These are phyloP conservation scores for Liquidambar formosana DNA, from an alignment of 164 flowering plant species.

Conservation along the genomic window DNA sequence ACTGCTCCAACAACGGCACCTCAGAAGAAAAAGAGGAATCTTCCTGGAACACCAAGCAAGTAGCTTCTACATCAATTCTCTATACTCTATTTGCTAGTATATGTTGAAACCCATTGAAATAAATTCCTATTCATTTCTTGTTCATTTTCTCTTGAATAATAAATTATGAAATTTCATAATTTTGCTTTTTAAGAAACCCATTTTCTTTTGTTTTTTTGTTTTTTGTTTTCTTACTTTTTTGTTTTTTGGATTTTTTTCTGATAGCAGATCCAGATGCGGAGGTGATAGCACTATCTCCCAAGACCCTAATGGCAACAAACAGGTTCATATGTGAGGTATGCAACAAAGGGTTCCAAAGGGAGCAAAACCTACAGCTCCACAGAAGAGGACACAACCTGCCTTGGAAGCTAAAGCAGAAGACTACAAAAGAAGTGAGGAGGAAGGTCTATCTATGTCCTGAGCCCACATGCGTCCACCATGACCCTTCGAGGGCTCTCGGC, in stretches of 20 bases:
- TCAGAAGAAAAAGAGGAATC: slow-evolving; percentile 71
- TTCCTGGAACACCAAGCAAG: slow-evolving; percentile 88
- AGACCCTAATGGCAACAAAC: slow-evolving; percentile 91
- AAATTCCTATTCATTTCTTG: no score
- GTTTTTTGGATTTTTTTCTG: slow-evolving; percentile 17
- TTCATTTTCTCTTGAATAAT: no score
- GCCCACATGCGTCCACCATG: slow-evolving; percentile 87
- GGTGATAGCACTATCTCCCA: slow-evolving; percentile 85
- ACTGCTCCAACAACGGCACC: slow-evolving; percentile 35
- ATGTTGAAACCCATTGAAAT: not conserved
- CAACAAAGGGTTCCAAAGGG: slow-evolving; percentile 92
- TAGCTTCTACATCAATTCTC: no score
- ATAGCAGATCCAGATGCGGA: slow-evolving; percentile 86
- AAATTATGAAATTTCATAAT: no score
- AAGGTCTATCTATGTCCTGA: slow-evolving; percentile 89
- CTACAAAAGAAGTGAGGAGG: slow-evolving; percentile 66
- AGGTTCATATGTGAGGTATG: slow-evolving; percentile 90
- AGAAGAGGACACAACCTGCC: slow-evolving; percentile 95
- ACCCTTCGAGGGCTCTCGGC: slow-evolving; percentile 84
- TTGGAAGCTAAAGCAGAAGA: slow-evolving; percentile 89
- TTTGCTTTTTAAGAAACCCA: no score
- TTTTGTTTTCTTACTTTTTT: slow-evolving; percentile 9
- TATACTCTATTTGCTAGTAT: no score
- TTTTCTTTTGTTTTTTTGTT: no score
- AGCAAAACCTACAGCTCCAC: slow-evolving; percentile 88